Evolutionary conservation across 148 eudicot genomes (phyloP).

Genomic region (Tetragonia tetragonoides): DNA sequence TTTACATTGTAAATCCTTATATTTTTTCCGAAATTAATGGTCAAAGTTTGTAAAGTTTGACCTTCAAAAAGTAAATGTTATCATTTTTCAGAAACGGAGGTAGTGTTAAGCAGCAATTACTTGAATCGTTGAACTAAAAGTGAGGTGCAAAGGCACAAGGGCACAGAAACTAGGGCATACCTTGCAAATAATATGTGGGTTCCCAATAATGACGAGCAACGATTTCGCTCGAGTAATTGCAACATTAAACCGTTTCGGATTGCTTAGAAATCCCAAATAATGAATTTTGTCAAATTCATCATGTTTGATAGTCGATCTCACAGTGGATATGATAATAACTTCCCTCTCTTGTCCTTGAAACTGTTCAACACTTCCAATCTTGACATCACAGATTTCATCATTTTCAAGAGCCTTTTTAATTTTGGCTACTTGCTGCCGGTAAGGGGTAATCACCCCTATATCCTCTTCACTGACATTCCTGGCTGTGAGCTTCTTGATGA

Average conservation of each 20-base stretch:
- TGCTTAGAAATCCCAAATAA: constrained; percentile 88
- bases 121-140: background rate
- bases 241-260: constrained; percentile 88
- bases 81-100: too few species aligned
- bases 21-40: too few species aligned
- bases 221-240: constrained; percentile 91
- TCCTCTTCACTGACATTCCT: constrained; percentile 43
- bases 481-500: constrained; percentile 42
- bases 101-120: background rate
- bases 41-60: too few species aligned
- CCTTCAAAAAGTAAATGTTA: too few species aligned
- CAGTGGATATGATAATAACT: constrained; percentile 86
- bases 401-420: constrained; percentile 59
- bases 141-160: background rate
- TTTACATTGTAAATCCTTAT: too few species aligned
- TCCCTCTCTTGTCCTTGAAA: constrained; percentile 93
- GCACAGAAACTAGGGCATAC: constrained; percentile 32
- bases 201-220: constrained; percentile 81
- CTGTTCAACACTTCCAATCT: constrained; percentile 95
- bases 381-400: constrained; percentile 36
- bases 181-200: constrained; percentile 90
- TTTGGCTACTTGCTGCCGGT: constrained; percentile 85
- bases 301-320: constrained; percentile 79
- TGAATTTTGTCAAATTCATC: constrained; percentile 66
- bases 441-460: constrained; percentile 91